Evolutionary conservation across 1,284 basidiomycete species (phyloP).

Genomic region (Pulveroboletus sp.): DNA sequence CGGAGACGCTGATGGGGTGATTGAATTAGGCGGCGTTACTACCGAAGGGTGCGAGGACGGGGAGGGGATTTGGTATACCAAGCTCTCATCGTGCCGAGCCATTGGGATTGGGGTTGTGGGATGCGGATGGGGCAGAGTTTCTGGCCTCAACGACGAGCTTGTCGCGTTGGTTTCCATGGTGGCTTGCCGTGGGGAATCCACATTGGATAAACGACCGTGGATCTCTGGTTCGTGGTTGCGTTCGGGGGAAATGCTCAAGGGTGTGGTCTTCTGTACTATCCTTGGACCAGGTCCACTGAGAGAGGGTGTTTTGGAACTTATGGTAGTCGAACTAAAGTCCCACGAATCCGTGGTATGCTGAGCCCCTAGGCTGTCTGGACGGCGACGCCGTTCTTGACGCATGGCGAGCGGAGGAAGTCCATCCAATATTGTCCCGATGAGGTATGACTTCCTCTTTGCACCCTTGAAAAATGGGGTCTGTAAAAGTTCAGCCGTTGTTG

Average conservation of each 20-base stretch:
- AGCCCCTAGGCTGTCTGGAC: slow-evolving; percentile 16
- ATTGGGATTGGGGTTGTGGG: slow-evolving; percentile 13
- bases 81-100: neutral
- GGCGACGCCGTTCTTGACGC: slow-evolving; percentile 57
- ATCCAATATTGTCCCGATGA: slow-evolving; percentile 71
- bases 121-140: neutral
- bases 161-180: neutral
- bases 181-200: neutral
- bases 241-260: slow-evolving; percentile 7
- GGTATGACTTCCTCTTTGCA: slow-evolving; percentile 73
- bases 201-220: neutral
- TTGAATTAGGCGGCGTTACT: slow-evolving; percentile 1
- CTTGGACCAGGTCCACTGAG: slow-evolving; percentile 1
- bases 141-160: neutral
- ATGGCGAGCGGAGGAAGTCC: slow-evolving; percentile 68
- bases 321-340: slow-evolving; percentile 29
- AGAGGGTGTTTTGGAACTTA: slow-evolving; percentile 15
- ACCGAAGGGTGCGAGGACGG: slow-evolving; percentile 6
- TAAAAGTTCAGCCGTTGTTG: slow-evolving; percentile 77
- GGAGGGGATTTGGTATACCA: neutral
- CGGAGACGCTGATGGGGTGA: slow-evolving; percentile 10
- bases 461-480: slow-evolving; percentile 78
- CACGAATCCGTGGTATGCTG: slow-evolving; percentile 35
- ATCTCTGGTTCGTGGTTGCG: slow-evolving; percentile 7
- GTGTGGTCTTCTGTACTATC: slow-evolving; percentile 2